Base-by-base conservation (phyloP, 2,329 filamentous ascomycete species). In the Aspergillus hiratsukae region DNA sequence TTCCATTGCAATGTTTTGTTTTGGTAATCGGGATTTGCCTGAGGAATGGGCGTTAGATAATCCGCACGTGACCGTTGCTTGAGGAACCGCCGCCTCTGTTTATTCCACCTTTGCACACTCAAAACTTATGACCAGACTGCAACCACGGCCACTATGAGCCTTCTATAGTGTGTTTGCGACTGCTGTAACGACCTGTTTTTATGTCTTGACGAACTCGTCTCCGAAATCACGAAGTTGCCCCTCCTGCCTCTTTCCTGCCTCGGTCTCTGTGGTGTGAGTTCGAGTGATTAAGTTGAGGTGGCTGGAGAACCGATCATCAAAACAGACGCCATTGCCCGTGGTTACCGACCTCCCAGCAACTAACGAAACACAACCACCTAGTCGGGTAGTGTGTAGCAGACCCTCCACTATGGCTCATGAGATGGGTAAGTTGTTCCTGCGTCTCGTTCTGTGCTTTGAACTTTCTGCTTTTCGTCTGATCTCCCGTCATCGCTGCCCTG, bases 11-110 rank as follows among this genome's bases (percentile, higher is more conserved):
- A 17, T 37, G 31, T 17, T 37, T 37, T 37, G 31, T 37, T 37
- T 45, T 37, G 40, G n/a, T 14, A 7, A 19, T 48, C 27, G 23
- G 19, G 6, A 41, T 17, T 4, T 27, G 29, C 17, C n/a, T 48
- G 28, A 50, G 56, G 63, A 65, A 67, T 69, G 66, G 31, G 3
- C 17, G 59, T 66, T 62, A 69, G 56, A 40, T 64, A 59, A 61
- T 28, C 50, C 10, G 0, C 71, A 74, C 71, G 71, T 73, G 71
- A 73, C 61, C 69, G 72, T 74, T 74, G 72, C 72, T 71, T 73
- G 71, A 74, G 72, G 69, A 73, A 74, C 72, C 68, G 67, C 57
- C 56, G 54, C 66, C 65, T 74, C 71, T 74, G 71, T 74, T 74
- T 74, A 74, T 66, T 71, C 63, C 66, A 71, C 66, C 61, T 61